Evolutionary conservation across 164 flowering plant genomes (phyloP).

Genomic region (Piper betle): DNA sequence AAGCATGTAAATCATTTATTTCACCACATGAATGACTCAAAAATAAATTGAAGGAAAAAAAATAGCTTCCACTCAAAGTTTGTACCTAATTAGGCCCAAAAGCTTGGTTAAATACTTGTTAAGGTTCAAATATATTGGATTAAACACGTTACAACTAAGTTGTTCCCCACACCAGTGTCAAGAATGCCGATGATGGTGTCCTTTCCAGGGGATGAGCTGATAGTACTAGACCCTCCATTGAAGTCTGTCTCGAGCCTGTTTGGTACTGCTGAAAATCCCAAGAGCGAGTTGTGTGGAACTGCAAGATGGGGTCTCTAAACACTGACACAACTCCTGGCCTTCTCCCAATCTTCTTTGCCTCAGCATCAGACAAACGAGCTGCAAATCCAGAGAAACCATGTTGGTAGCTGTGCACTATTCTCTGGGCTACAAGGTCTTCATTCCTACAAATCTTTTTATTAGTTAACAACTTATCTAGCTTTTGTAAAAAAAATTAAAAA

Average conservation of each 20-base stretch:
- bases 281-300: slow-evolving; percentile 59
- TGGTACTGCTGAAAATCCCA: slow-evolving; percentile 47
- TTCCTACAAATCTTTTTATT: background rate
- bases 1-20: background rate
- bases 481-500: too few relatives aligned
- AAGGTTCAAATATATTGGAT: too few relatives aligned
- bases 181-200: slow-evolving; percentile 43
- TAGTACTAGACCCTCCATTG: slow-evolving; percentile 1
- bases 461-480: too few relatives aligned
- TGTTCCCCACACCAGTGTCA: slow-evolving; percentile 29
- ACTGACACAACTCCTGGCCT: slow-evolving; percentile 45
- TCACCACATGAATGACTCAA: background rate
- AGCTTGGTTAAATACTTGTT: too few relatives aligned
- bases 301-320: slow-evolving; percentile 29
- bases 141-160: background rate
- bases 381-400: slow-evolving; percentile 51
- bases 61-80: background rate
- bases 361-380: slow-evolving; percentile 31
- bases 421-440: slow-evolving; percentile 8
- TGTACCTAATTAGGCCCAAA: too few relatives aligned
- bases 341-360: slow-evolving; percentile 22
- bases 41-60: background rate
- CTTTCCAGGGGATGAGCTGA: background rate
- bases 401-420: slow-evolving; percentile 27
- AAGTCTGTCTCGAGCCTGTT: slow-evolving; percentile 15